Evolutionary conservation across 257 asterid genomes (phyloP), one percentile per base, ranked within the genome.

Genomic region (Rauvolfia tetraphylla): DNA sequence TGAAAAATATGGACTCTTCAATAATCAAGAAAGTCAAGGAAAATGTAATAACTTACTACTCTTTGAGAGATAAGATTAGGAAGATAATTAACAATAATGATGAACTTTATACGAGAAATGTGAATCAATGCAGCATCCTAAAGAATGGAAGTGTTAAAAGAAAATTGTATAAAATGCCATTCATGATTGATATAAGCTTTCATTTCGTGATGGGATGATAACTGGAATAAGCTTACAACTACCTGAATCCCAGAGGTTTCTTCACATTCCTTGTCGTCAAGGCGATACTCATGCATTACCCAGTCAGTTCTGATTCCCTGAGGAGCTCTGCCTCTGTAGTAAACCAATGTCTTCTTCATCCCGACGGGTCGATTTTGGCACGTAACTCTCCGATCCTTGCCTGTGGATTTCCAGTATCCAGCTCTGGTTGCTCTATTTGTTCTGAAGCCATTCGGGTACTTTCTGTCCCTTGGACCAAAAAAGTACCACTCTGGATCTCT

Each of bases 401-500:
- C 98, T 0, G 98, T 94, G 10, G 98, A 94, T 48, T 94, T 94
- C 98, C 98, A 94, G 69, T 94, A 94, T 65, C 98, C 98, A 0
- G 97, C 98, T 72, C 93, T 81, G 0, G 98, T 94, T 0, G 98
- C 98, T 75, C 98, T 78, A 74, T 94, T 94, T 8, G 98, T 94
- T 67, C 98, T 84, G 82, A 92, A 92, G 51, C 98, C 98, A 38
- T 94, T 94, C 0, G 98, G 98, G 80, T 94, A 94, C 88, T 94
- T 94, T 33, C 98, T 82, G 87, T 94, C 98, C 87, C 98, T 84
- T 1, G 98, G 98, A 23, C 98, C 97, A 73, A 94, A 94, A 53
- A 94, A 94, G 83, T 94, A 94, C 98, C 98, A 94, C 78, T 92
- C 98, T 1, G 98, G 98, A 81, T 94, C 98, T 86, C 97, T 87